These are phyloP conservation scores for Lasiosphaeria hispida DNA, from an alignment of 495 filamentous ascomycete genomes.

Conservation along the genomic window DNA sequence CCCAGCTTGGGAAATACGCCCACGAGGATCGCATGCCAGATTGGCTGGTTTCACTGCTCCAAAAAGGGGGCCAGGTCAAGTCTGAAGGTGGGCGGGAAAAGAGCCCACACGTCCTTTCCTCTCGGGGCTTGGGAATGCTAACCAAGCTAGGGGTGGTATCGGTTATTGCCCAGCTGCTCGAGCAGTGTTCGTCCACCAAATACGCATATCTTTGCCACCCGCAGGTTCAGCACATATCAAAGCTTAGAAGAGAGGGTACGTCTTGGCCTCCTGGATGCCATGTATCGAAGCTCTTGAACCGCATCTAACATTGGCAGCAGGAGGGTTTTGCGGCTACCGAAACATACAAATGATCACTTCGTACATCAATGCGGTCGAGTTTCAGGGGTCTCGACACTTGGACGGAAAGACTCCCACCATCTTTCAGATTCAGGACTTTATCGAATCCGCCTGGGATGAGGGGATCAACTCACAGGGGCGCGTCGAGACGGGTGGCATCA, in stretches of 20 bases:
- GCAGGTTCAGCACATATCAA: conserved; percentile 74
- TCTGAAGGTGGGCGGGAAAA: conserved; percentile 44
- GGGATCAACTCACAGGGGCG: conserved; percentile 75
- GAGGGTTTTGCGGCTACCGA: conserved; percentile 95
- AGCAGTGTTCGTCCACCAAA: conserved; percentile 59
- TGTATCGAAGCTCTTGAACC: neutral
- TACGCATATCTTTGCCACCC: conserved; percentile 80
- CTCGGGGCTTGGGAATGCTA: conserved; percentile 38
- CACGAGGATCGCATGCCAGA: conserved; percentile 86
- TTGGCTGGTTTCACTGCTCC: conserved; percentile 68
- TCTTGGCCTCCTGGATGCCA: neutral
- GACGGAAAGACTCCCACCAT: conserved; percentile 67
- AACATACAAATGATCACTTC: conserved; percentile 95
- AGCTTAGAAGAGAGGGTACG: conserved; percentile 66
- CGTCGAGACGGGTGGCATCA: conserved; percentile 82
- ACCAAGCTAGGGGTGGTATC: conserved; percentile 62
- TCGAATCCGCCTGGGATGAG: conserved; percentile 86
- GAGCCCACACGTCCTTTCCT: no score
- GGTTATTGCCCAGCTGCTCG: conserved; percentile 67
- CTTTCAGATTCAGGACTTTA: conserved; percentile 79
- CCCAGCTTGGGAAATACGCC: conserved; percentile 81
- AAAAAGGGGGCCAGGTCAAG: conserved; percentile 58
- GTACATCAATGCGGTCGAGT: conserved; percentile 61
- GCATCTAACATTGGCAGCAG: conserved; percentile 27
- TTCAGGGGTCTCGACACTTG: conserved; percentile 60